A percentile compares a stretch with the other conserved stretches of the same genome.
Evolutionary conservation across 2,329 filamentous ascomycete genomes (phyloP).

Genomic region (Elsinoe ampelina): DNA sequence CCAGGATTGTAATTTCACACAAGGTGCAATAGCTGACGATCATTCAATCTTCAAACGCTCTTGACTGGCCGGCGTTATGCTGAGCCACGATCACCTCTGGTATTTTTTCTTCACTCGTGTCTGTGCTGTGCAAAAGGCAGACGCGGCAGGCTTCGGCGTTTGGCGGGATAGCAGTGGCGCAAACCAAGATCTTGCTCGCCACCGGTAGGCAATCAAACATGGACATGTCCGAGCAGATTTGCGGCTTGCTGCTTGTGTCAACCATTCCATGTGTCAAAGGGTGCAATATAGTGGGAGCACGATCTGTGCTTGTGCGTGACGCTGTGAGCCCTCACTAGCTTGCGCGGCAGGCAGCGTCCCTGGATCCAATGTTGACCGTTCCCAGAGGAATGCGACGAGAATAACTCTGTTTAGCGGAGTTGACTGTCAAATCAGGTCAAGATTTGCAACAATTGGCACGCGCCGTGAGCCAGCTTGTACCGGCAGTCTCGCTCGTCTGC

Average conservation of each 20-base stretch:
- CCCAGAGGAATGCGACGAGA: constrained; percentile 4
- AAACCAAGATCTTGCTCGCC: constrained; percentile 10
- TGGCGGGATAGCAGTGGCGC: constrained; percentile 5
- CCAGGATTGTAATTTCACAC: constrained; percentile 1
- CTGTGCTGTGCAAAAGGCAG: background rate
- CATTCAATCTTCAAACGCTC: background rate
- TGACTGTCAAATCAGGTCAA: background rate
- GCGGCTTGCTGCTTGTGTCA: constrained; percentile 9
- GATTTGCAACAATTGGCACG: constrained; percentile 1
- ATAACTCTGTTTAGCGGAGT: background rate
- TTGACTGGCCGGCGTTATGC: background rate
- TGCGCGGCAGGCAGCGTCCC: constrained; percentile 6
- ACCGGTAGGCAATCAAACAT: background rate
- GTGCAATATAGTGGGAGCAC: background rate
- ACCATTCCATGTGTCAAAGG: constrained; percentile 1
- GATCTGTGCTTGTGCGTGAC: background rate
- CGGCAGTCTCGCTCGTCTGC: background rate
- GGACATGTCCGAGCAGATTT: constrained; percentile 6
- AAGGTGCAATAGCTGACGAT: constrained; percentile 5
- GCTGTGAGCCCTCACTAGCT: constrained; percentile 3
- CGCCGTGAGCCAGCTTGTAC: background rate
- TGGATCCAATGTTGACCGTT: constrained; percentile 6
- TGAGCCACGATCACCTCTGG: constrained; percentile 4
- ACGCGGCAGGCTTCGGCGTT: constrained; percentile 9
- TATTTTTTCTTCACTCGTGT: background rate